Conservation (phyloP, 352 stramenopile species). For the Hyaloperonospora arabidopsidis region DNA sequence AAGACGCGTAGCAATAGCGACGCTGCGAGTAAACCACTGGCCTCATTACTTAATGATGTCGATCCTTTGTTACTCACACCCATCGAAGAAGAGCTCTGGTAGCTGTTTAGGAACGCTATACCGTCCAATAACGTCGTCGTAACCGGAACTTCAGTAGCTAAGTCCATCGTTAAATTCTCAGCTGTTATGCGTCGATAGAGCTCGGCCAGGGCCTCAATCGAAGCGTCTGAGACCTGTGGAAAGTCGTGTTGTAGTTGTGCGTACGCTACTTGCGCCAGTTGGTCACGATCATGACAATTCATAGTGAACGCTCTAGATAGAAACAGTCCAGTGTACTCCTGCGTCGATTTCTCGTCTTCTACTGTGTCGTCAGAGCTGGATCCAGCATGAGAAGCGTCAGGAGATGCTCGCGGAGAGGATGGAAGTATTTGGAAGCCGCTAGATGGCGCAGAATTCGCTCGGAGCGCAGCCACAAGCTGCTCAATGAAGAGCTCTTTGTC, state of each 20-base stretch:
- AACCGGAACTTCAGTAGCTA: constrained; percentile 18
- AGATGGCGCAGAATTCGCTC: constrained; percentile 35
- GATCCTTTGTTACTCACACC: not conserved
- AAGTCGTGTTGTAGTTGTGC: constrained; percentile 53
- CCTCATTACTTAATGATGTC: constrained; percentile 26
- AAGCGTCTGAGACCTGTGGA: constrained; percentile 29
- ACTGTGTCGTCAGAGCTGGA: constrained; percentile 12
- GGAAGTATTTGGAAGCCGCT: constrained; percentile 2
- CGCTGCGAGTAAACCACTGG: constrained; percentile 34
- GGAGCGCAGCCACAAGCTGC: constrained; percentile 46
- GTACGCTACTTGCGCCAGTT: constrained; percentile 31
- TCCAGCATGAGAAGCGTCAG: not conserved
- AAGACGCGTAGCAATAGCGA: constrained; percentile 40
- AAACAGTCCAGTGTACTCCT: constrained; percentile 22
- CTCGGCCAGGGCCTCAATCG: constrained; percentile 36
- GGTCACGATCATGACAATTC: constrained; percentile 5
- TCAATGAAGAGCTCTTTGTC: constrained; percentile 44
- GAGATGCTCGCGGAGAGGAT: constrained; percentile 2
- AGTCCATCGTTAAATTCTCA: constrained; percentile 6
- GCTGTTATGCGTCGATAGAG: constrained; percentile 29
- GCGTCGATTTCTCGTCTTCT: constrained; percentile 15
- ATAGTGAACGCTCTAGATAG: not conserved
- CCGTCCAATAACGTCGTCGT: constrained; percentile 37
- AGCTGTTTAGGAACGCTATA: constrained; percentile 38
- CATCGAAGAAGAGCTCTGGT: constrained; percentile 11